These are phyloP conservation scores for Leptodontidium sp. DNA, from an alignment of 2,329 filamentous ascomycete genomes.

Conservation along the genomic window DNA sequence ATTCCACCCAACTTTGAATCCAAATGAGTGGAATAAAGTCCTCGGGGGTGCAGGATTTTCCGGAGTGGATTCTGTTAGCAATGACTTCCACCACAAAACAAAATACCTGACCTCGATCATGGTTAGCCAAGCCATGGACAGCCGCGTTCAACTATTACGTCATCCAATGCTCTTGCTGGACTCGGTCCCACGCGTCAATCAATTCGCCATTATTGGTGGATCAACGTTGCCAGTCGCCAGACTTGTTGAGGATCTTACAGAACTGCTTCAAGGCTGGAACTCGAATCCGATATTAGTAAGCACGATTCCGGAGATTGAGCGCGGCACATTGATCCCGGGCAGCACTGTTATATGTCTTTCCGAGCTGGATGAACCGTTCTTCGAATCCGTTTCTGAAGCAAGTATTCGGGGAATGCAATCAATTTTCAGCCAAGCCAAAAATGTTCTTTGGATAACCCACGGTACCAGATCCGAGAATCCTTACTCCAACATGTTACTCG, in stretches of 20 bases:
- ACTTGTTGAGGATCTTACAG: neutral
- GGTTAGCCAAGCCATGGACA: conserved; percentile 5
- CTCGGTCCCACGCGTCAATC: neutral
- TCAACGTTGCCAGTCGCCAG: conserved; percentile 4
- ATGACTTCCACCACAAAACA: conserved; percentile 18
- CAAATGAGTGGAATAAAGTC: conserved; percentile 39
- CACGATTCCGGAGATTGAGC: too few relatives aligned
- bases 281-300: too few relatives aligned
- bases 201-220: conserved; percentile 1
- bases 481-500: conserved; percentile 29
- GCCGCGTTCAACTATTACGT: neutral
- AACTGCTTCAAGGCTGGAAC: neutral
- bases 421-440: conserved; percentile 28
- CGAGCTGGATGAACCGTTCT: too few relatives aligned
- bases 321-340: too few relatives aligned
- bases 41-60: conserved; percentile 43
- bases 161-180: conserved; percentile 1
- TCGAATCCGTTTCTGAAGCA: too few relatives aligned
- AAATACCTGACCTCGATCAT: conserved; percentile 31
- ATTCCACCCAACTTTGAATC: conserved; percentile 10
- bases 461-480: conserved; percentile 26
- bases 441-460: conserved; percentile 37
- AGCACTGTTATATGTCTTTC: too few relatives aligned
- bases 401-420: conserved; percentile 25
- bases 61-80: conserved; percentile 40